These are phyloP conservation scores for Termitomyces sp. DNA, from an alignment of 768 basidiomycete genomes.

Conservation along the genomic window DNA sequence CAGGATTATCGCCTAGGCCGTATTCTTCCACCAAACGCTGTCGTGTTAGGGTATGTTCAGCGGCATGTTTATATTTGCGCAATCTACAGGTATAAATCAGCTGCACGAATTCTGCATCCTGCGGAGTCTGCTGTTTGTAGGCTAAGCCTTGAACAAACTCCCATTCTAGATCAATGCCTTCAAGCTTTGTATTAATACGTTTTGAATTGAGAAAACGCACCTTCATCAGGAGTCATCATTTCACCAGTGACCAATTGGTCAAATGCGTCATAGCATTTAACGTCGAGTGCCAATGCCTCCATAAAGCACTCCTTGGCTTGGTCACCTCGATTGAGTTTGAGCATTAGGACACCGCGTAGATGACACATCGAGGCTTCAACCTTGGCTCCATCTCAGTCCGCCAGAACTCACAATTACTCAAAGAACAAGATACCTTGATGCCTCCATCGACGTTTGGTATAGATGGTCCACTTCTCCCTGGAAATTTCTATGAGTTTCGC, in stretches of 20 bases:
- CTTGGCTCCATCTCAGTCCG: slow-evolving; percentile 33
- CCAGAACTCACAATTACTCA: background rate
- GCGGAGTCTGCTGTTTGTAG: slow-evolving; percentile 78
- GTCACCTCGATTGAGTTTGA: slow-evolving; percentile 87
- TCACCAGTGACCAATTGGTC: slow-evolving; percentile 86
- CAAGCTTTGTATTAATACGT: background rate
- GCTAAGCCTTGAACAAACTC: slow-evolving; percentile 86
- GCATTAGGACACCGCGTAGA: slow-evolving; percentile 88
- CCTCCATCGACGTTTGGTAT: slow-evolving; percentile 86
- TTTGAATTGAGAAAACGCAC: slow-evolving; percentile 33
- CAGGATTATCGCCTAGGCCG: slow-evolving; percentile 85
- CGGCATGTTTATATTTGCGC: slow-evolving; percentile 83
- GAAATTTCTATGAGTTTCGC: slow-evolving; percentile 1
- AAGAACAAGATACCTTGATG: slow-evolving; percentile 66
- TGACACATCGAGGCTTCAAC: slow-evolving; percentile 68
- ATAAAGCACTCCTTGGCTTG: slow-evolving; percentile 93
- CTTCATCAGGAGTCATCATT: slow-evolving; percentile 96
- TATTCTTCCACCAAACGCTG: slow-evolving; percentile 80
- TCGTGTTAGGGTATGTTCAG: slow-evolving; percentile 79
- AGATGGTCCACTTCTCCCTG: slow-evolving; percentile 64
- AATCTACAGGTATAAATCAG: slow-evolving; percentile 91
- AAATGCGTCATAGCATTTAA: slow-evolving; percentile 97
- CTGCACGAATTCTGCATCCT: slow-evolving; percentile 88
- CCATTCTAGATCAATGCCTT: slow-evolving; percentile 65
- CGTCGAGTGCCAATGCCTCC: slow-evolving; percentile 91